phyloP scores from a whole-genome alignment of 495 filamentous ascomycete species.

The Aspergillus funiculosus region DNA sequence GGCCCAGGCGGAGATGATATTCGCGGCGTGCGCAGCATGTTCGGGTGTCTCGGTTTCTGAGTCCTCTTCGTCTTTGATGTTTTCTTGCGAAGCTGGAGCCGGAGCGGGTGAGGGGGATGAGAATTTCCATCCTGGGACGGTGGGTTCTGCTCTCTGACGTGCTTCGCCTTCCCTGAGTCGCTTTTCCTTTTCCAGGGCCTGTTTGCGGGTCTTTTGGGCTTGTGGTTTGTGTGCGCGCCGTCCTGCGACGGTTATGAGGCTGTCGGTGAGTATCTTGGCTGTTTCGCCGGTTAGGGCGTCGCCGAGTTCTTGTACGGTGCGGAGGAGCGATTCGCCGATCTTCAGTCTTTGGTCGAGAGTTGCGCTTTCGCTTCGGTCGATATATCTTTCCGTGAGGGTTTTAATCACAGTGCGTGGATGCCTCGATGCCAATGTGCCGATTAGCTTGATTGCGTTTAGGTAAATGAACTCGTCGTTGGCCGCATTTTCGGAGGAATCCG shows the following conservation, averaged over 20 bases:
- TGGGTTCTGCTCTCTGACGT: slow-evolving; percentile 25
- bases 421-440: slow-evolving; percentile 56
- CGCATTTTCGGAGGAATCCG: slow-evolving; percentile 39
- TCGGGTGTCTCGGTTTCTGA: slow-evolving; percentile 41
- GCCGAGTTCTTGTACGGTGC: slow-evolving; percentile 61
- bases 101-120: slow-evolving; percentile 16
- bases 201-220: slow-evolving; percentile 48
- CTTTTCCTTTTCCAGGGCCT: slow-evolving; percentile 43
- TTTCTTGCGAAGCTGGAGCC: slow-evolving; percentile 6
- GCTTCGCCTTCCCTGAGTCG: slow-evolving; percentile 40
- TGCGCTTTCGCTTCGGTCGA: slow-evolving; percentile 54
- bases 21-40: slow-evolving; percentile 50
- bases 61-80: slow-evolving; percentile 37
- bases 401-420: slow-evolving; percentile 62
- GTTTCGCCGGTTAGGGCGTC: slow-evolving; percentile 54
- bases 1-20: slow-evolving; percentile 71
- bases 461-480: slow-evolving; percentile 68
- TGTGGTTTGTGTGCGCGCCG: slow-evolving; percentile 53
- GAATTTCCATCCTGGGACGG: slow-evolving; percentile 31
- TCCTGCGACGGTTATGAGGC: slow-evolving; percentile 61
- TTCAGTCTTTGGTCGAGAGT: slow-evolving; percentile 62
- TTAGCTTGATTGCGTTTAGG: slow-evolving; percentile 61
- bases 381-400: slow-evolving; percentile 63
- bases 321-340: slow-evolving; percentile 66
- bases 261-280: slow-evolving; percentile 51